Conservation (phyloP, 2,329 filamentous ascomycete genomes). For the Sporothrix euskadiensis region DNA sequence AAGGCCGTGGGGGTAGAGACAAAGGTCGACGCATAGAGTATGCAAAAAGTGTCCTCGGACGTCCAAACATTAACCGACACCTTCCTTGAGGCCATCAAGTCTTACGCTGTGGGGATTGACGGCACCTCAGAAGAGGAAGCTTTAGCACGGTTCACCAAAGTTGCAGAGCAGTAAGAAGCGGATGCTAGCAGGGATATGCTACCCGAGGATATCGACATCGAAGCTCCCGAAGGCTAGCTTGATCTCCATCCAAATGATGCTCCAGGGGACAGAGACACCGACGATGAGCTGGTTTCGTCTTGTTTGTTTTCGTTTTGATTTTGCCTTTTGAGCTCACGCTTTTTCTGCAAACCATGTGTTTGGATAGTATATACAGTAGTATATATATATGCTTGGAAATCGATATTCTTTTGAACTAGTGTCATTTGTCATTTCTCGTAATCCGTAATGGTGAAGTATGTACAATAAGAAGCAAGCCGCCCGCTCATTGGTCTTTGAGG, state of each 20-base stretch:
- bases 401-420: background rate
- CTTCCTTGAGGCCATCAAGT: background rate
- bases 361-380: background rate
- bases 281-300: background rate
- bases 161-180: background rate
- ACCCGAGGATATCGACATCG: slow-evolving; percentile 55
- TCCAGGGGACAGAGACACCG: slow-evolving; percentile 24
- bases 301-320: background rate
- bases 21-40: background rate
- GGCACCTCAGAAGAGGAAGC: background rate
- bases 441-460: background rate
- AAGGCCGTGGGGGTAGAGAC: background rate
- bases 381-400: background rate
- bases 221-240: slow-evolving; percentile 45
- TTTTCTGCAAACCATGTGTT: background rate
- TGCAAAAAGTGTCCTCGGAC: background rate
- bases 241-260: slow-evolving; percentile 37
- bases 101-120: background rate
- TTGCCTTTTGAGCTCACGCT: background rate
- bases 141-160: background rate
- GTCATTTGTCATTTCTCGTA: background rate
- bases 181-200: slow-evolving; percentile 37
- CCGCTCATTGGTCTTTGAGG: slow-evolving; percentile 40
- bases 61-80: background rate
- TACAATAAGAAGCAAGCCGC: background rate